These are phyloP conservation scores for Podospora pseudocomata DNA, from an alignment of 495 filamentous ascomycete genomes.

Conservation along the genomic window DNA sequence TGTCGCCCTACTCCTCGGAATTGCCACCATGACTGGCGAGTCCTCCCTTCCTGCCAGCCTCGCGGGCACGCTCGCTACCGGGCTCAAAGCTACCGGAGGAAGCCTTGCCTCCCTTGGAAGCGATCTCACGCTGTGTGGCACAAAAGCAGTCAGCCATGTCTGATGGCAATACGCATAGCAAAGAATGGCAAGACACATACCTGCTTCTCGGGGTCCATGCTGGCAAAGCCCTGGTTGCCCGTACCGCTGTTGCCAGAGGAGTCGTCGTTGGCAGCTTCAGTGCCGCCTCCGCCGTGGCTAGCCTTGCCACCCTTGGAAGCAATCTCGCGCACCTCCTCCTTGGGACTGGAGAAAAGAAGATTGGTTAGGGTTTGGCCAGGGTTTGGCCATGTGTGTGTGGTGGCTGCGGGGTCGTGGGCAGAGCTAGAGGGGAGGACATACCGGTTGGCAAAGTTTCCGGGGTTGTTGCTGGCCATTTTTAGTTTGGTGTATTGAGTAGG, in stretches of 20 bases:
- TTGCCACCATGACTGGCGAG: conserved; percentile 4
- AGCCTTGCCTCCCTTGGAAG: conserved; percentile 53
- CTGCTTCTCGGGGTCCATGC: conserved; percentile 48
- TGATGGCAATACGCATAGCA: neutral
- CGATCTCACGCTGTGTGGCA: conserved; percentile 38
- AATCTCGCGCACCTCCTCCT: conserved; percentile 54
- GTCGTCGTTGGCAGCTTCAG: conserved; percentile 3
- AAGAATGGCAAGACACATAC: conserved; percentile 31
- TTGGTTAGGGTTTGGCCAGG: neutral
- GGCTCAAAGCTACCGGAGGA: conserved; percentile 47
- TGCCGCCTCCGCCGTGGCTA: conserved; percentile 36
- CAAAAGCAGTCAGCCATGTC: neutral
- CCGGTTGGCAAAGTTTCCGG: conserved; percentile 63
- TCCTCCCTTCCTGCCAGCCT: conserved; percentile 35
- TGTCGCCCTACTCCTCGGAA: neutral
- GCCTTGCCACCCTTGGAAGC: conserved; percentile 51
- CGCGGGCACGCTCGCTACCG: conserved; percentile 43
- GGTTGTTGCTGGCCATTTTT: conserved; percentile 45
- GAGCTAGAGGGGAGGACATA: conserved; percentile 11
- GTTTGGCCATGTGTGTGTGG: neutral
- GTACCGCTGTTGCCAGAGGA: conserved; percentile 5
- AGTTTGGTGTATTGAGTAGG: neutral
- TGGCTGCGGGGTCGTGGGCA: neutral
- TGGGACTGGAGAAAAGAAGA: conserved; percentile 30
- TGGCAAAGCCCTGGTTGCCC: conserved; percentile 15